Conservation (phyloP, 495 filamentous ascomycete species). For the Pseudotulostoma volvatum region DNA sequence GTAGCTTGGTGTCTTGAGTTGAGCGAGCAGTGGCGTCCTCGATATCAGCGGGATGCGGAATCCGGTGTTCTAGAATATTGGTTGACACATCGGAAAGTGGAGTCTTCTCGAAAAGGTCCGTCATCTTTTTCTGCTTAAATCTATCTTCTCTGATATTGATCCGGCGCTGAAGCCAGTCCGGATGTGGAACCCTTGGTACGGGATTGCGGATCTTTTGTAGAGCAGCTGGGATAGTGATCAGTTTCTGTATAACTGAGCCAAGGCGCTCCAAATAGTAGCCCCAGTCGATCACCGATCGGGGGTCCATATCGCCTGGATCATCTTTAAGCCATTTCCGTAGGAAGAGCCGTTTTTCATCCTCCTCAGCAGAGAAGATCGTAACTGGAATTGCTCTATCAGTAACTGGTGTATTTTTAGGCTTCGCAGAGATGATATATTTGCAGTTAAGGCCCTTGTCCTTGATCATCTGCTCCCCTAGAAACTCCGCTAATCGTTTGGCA, state of each 20-base stretch:
- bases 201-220: constrained; percentile 90
- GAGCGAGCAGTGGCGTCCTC: constrained; percentile 67
- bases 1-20: constrained; percentile 51
- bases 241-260: constrained; percentile 91
- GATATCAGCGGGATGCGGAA: constrained; percentile 46
- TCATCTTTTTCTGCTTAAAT: constrained; percentile 97
- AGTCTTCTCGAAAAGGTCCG: constrained; percentile 73
- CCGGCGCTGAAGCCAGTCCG: constrained; percentile 86
- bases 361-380: constrained; percentile 90
- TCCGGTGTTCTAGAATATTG: constrained; percentile 46
- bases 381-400: constrained; percentile 90
- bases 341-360: constrained; percentile 72
- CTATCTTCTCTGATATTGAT: constrained; percentile 92
- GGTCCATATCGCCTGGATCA: constrained; percentile 86
- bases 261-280: constrained; percentile 90
- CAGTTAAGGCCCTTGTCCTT: constrained; percentile 98
- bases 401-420: constrained; percentile 75
- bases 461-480: constrained; percentile 94
- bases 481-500: constrained; percentile 87
- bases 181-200: constrained; percentile 81
- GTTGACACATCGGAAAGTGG: constrained; percentile 56
- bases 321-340: constrained; percentile 90
- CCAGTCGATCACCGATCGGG: constrained; percentile 81
- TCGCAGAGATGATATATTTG: constrained; percentile 94
- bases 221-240: constrained; percentile 95